Percentiles rank a stretch among this genome's conserved stretches.
Evolutionary conservation across 345 rosid genomes (phyloP).

Genomic region (Triadica sebifera): DNA sequence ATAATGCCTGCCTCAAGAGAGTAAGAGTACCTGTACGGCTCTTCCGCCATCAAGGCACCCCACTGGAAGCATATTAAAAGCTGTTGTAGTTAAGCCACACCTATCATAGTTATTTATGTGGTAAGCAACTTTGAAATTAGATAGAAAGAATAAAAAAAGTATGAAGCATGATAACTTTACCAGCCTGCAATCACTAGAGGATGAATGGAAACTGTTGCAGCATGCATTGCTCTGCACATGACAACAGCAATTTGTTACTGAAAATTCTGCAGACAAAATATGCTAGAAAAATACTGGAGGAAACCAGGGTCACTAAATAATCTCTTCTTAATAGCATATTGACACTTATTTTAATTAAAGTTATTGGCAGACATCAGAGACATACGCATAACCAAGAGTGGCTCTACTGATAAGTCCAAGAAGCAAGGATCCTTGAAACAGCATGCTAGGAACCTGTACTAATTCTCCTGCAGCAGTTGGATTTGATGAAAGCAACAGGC

Average conservation of each 20-base stretch:
- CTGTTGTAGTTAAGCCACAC: constrained; percentile 96
- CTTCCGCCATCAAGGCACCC: constrained; percentile 98
- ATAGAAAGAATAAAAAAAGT: constrained; percentile 15
- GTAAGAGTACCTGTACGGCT: constrained; percentile 70
- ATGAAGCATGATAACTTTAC: constrained; percentile 35
- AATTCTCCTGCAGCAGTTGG: constrained; percentile 73
- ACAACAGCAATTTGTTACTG: constrained; percentile 19
- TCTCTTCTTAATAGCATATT: constrained; percentile 7
- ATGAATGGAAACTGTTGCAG: constrained; percentile 79
- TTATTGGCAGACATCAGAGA: constrained; percentile 29
- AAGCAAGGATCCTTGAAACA: constrained; percentile 94
- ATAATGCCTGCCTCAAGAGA: neutral
- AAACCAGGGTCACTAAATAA: neutral
- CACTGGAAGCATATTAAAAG: constrained; percentile 93
- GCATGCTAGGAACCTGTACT: constrained; percentile 85
- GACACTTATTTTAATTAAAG: neutral
- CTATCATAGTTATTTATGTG: constrained; percentile 34
- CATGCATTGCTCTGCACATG: constrained; percentile 76
- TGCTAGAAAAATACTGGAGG: constrained; percentile 10
- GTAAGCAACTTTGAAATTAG: constrained; percentile 16
- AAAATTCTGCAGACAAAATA: constrained; percentile 9
- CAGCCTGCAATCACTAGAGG: constrained; percentile 97
- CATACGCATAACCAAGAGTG: constrained; percentile 82
- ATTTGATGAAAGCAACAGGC: constrained; percentile 76
- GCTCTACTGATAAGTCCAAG: constrained; percentile 95